A percentile compares a stretch with the other conserved stretches of the same genome.
phyloP scores from a whole-genome alignment of 768 basidiomycete species.

The Cantharellus cinnabarinus region DNA sequence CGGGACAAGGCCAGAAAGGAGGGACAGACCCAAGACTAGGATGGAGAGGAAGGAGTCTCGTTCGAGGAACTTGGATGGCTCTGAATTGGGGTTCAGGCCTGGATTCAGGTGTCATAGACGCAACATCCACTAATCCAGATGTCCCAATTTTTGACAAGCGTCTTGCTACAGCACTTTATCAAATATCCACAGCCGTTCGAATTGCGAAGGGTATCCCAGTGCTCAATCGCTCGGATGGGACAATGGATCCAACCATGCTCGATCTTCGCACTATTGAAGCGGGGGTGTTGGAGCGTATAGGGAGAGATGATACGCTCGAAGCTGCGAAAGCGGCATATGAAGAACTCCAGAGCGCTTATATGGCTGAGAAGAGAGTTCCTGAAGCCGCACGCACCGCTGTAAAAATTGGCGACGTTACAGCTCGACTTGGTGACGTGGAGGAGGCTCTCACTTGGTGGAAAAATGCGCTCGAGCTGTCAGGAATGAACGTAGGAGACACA shows the following conservation, averaged over 20 bases:
- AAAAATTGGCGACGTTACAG: conserved; percentile 47
- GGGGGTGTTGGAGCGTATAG: conserved; percentile 39
- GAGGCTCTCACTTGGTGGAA: conserved; percentile 53
- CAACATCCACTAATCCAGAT: neutral
- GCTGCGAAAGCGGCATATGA: conserved; percentile 38
- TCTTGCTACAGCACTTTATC: neutral
- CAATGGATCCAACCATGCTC: neutral
- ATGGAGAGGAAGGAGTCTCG: conserved; percentile 34
- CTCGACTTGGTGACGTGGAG: conserved; percentile 29
- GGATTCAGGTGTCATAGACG: conserved; percentile 19
- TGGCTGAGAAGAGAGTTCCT: neutral
- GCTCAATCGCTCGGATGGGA: neutral
- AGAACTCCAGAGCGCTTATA: conserved; percentile 30
- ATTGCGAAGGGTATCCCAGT: conserved; percentile 1
- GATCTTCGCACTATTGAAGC: conserved; percentile 37
- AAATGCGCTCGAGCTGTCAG: conserved; percentile 27
- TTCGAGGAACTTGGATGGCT: conserved; percentile 55
- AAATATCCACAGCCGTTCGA: conserved; percentile 1
- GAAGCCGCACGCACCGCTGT: conserved; percentile 35
- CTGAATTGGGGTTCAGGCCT: conserved; percentile 40
- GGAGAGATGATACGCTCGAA: conserved; percentile 26
- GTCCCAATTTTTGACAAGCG: neutral
- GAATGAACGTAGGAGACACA: neutral
- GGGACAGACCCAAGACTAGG: conserved; percentile 61
- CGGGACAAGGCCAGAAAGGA: conserved; percentile 23